phyloP scores from a whole-genome alignment of 148 eudicot species.

The Spergularia bocconei region DNA sequence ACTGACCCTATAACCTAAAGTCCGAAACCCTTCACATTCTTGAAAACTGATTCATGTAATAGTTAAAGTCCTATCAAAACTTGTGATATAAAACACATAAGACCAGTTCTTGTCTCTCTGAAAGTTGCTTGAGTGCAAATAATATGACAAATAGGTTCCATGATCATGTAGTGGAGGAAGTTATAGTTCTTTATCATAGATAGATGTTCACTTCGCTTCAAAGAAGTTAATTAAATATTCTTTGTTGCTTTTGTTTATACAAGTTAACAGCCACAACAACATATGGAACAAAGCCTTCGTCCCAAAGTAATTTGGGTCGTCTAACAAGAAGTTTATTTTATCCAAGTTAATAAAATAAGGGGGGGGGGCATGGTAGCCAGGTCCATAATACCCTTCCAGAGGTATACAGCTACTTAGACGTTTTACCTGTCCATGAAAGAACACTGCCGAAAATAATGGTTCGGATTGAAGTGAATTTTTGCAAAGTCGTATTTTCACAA shows the following conservation, averaged over 20 bases:
- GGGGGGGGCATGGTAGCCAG: neutral
- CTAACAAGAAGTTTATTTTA: no score
- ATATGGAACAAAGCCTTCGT: no score
- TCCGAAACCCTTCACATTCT: neutral
- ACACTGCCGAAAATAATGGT: neutral
- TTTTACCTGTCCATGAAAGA: neutral
- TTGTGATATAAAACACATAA: neutral
- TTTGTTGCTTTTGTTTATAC: no score
- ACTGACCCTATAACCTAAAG: neutral
- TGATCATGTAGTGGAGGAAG: neutral
- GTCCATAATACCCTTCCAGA: neutral
- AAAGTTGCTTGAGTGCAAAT: neutral
- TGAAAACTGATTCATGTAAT: neutral
- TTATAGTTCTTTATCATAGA: no score
- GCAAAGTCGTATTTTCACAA: neutral
- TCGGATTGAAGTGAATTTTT: neutral
- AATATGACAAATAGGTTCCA: neutral
- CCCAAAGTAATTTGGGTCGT: no score
- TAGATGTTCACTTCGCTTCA: no score
- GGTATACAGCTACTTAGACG: constrained; percentile 1
- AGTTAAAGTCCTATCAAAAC: neutral
- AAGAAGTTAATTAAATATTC: no score
- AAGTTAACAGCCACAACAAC: no score
- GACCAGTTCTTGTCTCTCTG: no score
- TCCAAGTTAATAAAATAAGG: no score